These are phyloP conservation scores for Diphasiastrum complanatum DNA, from an alignment of 83 land plant species.

Conservation along the genomic window DNA sequence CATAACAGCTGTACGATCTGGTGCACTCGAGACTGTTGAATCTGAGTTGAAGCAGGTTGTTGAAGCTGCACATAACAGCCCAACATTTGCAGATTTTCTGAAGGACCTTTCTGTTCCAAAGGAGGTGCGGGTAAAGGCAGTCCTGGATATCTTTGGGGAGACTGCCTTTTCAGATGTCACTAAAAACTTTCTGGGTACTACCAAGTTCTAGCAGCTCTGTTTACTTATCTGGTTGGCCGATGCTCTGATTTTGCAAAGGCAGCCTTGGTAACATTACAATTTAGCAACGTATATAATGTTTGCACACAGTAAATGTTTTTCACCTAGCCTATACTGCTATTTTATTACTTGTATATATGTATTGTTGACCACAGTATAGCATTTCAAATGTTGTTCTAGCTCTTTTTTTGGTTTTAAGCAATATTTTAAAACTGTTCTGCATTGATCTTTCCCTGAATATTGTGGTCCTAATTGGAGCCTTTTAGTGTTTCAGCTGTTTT, in stretches of 20 bases:
- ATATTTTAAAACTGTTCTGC: no score
- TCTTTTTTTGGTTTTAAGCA: no score
- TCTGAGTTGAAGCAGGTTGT: constrained; percentile 51
- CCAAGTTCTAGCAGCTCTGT: not conserved
- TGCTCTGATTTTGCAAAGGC: no score
- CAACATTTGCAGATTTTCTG: constrained; percentile 49
- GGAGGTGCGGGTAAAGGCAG: constrained; percentile 46
- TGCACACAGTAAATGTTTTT: no score
- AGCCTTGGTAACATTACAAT: no score
- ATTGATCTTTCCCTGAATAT: no score
- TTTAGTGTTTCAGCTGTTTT: constrained; percentile 37
- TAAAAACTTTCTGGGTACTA: constrained; percentile 65
- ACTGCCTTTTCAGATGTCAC: constrained; percentile 57
- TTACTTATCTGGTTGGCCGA: not conserved
- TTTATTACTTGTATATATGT: no score
- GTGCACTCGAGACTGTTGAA: constrained; percentile 53
- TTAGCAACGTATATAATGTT: no score
- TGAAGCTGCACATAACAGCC: constrained; percentile 49
- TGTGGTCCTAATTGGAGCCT: no score
- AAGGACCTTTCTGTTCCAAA: constrained; percentile 51
- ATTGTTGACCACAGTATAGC: no score
- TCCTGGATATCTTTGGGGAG: constrained; percentile 48
- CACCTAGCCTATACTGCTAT: no score
- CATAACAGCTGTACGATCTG: constrained; percentile 55
- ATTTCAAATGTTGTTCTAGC: no score